Percentiles rank a stretch among this genome's conserved stretches.
These are phyloP conservation scores for Nicotiana benthamiana DNA, from an alignment of 257 asterid genomes.

Conservation along the genomic window DNA sequence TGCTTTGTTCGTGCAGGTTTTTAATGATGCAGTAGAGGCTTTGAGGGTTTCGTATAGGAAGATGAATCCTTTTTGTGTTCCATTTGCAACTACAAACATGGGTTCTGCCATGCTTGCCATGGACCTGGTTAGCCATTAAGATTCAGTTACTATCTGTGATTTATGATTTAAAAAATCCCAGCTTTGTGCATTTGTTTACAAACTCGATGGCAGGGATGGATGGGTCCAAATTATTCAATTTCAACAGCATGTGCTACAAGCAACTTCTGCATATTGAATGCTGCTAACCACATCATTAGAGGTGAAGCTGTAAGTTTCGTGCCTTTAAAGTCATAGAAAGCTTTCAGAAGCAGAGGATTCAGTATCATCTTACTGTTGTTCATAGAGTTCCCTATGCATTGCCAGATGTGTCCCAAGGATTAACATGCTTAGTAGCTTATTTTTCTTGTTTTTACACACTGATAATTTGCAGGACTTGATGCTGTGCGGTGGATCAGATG, in stretches of 20 bases:
- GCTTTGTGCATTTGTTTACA: slow-evolving; percentile 18
- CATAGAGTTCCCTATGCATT: background rate
- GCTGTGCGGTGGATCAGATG: slow-evolving; percentile 99
- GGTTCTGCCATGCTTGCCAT: slow-evolving; percentile 97
- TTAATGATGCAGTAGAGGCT: slow-evolving; percentile 89
- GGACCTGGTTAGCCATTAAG: slow-evolving; percentile 55
- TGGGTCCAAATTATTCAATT: slow-evolving; percentile 97
- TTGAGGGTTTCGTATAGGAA: slow-evolving; percentile 69
- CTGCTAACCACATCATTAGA: slow-evolving; percentile 92
- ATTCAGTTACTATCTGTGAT: slow-evolving; percentile 6
- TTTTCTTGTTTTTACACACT: slow-evolving; percentile 9
- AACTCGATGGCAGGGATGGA: slow-evolving; percentile 71
- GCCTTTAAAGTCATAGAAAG: slow-evolving; percentile 16
- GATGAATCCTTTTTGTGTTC: slow-evolving; percentile 98
- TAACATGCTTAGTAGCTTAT: slow-evolving; percentile 2
- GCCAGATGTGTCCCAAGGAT: background rate
- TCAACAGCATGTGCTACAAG: slow-evolving; percentile 97
- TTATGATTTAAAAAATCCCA: background rate
- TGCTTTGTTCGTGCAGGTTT: slow-evolving; percentile 53
- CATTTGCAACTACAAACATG: slow-evolving; percentile 97
- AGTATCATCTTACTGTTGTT: slow-evolving; percentile 1
- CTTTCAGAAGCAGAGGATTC: slow-evolving; percentile 7
- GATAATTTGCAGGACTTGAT: slow-evolving; percentile 70
- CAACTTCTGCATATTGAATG: slow-evolving; percentile 90
- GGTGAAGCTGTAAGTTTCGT: slow-evolving; percentile 87